These are phyloP conservation scores for Vitis riparia DNA, from an alignment of 164 flowering plant species.

Conservation along the genomic window DNA sequence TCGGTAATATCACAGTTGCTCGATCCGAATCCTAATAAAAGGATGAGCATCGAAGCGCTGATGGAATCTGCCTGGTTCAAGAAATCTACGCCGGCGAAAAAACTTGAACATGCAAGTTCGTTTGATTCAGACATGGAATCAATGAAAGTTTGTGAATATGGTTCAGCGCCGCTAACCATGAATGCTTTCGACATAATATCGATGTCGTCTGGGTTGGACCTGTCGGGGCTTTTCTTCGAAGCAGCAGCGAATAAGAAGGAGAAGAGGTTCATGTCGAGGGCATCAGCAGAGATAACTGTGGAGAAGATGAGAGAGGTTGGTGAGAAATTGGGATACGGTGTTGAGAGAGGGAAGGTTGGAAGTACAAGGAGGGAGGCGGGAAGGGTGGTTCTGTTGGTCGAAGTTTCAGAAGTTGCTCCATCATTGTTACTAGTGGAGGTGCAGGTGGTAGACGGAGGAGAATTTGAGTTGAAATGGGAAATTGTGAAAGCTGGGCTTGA, in stretches of 20 bases:
- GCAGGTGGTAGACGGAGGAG: slow-evolving; percentile 32
- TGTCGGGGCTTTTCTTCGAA: slow-evolving; percentile 61
- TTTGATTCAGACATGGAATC: background rate
- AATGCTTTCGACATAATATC: slow-evolving; percentile 84
- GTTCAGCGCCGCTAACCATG: slow-evolving; percentile 5
- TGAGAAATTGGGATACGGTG: slow-evolving; percentile 41
- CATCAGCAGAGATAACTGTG: slow-evolving; percentile 22
- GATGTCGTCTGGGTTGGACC: slow-evolving; percentile 65
- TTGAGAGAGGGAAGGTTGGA: slow-evolving; percentile 30
- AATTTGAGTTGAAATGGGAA: slow-evolving; percentile 42
- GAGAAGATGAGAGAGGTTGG: slow-evolving; percentile 47
- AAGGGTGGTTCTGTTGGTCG: slow-evolving; percentile 30
- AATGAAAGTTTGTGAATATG: background rate
- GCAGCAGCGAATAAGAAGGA: slow-evolving; percentile 25
- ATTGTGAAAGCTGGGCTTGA: slow-evolving; percentile 38
- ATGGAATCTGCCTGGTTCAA: slow-evolving; percentile 51
- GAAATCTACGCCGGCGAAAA: slow-evolving; percentile 22
- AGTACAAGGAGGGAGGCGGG: slow-evolving; percentile 39
- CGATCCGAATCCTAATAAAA: slow-evolving; percentile 66
- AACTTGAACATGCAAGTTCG: background rate
- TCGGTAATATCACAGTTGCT: slow-evolving; percentile 43
- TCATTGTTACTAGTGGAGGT: slow-evolving; percentile 40
- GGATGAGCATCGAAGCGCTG: slow-evolving; percentile 52
- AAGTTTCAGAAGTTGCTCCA: slow-evolving; percentile 31
- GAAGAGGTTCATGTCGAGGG: slow-evolving; percentile 48